Evolutionary conservation across 2,329 filamentous ascomycete species (phyloP).

Genomic region (Cladophialophora chaetospira): DNA sequence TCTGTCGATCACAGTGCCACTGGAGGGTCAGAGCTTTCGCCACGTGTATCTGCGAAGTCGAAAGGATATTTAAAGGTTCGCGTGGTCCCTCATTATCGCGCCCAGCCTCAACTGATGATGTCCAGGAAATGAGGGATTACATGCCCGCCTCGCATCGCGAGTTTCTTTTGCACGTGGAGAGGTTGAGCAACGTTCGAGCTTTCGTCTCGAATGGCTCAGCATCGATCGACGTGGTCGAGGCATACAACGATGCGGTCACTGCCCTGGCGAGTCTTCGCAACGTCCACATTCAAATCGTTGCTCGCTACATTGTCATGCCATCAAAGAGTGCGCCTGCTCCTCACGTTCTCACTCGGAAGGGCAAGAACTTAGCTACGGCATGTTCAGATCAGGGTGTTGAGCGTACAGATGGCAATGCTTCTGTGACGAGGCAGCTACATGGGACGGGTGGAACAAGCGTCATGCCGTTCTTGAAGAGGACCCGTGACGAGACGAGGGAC

Average conservation of each 20-base stretch:
- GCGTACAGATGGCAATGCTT: conserved; percentile 32
- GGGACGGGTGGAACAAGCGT: conserved; percentile 57
- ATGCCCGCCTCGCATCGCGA: conserved; percentile 56
- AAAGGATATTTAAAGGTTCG: conserved; percentile 39
- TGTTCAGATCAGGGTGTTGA: conserved; percentile 38
- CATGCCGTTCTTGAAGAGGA: conserved; percentile 56
- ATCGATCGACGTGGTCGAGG: conserved; percentile 37
- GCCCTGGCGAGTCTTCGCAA: conserved; percentile 51
- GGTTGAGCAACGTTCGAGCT: conserved; percentile 48
- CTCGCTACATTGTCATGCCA: conserved; percentile 55
- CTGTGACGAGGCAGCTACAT: conserved; percentile 43
- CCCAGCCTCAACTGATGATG: conserved; percentile 5
- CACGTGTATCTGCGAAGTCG: conserved; percentile 29
- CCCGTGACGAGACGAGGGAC: conserved; percentile 50
- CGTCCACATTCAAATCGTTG: conserved; percentile 56
- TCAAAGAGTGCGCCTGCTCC: conserved; percentile 33
- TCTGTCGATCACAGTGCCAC: conserved; percentile 51
- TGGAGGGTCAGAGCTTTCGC: conserved; percentile 37
- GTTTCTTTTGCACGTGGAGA: conserved; percentile 52
- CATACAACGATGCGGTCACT: conserved; percentile 21
- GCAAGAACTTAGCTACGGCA: conserved; percentile 49
- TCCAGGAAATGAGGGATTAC: conserved; percentile 55
- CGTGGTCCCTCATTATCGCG: conserved; percentile 10
- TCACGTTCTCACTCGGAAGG: conserved; percentile 25
- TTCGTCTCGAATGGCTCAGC: conserved; percentile 44